Evolutionary conservation across 176 grass and related monocot genomes (phyloP).

Genomic region (Carex myosuroides): DNA sequence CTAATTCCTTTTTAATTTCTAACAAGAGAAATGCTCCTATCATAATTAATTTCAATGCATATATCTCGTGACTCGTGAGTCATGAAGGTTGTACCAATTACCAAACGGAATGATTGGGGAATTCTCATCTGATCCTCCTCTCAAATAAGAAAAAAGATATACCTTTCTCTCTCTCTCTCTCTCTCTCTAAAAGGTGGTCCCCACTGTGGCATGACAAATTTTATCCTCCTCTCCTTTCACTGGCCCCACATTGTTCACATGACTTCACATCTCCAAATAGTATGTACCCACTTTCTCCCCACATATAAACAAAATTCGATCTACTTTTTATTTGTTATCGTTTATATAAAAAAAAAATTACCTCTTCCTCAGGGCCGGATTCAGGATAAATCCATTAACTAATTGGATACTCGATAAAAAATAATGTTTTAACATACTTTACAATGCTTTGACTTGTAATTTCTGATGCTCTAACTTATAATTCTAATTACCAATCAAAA

Average conservation of each 20-base stretch:
- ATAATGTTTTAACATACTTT: too few species aligned
- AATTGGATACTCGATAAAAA: too few species aligned
- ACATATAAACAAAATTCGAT: too few species aligned
- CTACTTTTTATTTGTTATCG: too few species aligned
- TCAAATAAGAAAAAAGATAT: not conserved
- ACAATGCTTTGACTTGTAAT: too few species aligned
- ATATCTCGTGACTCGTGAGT: not conserved
- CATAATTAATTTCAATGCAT: not conserved
- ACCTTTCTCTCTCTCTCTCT: too few species aligned
- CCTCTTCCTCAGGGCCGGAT: too few species aligned
- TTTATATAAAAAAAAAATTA: too few species aligned
- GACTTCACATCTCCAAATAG: not conserved
- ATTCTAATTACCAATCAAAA: too few species aligned
- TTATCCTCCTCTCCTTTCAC: not conserved
- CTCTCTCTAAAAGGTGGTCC: not conserved
- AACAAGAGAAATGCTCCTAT: not conserved
- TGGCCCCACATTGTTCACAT: slow-evolving; percentile 15
- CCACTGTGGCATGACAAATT: not conserved
- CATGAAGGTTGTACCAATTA: not conserved
- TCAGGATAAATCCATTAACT: too few species aligned
- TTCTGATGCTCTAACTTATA: too few species aligned
- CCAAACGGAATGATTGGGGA: not conserved
- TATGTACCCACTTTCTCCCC: not conserved
- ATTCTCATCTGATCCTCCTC: not conserved
- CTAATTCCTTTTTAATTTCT: not conserved